Base-by-base conservation (phyloP, 257 asterid genomes). In the Scutellaria barbata region DNA sequence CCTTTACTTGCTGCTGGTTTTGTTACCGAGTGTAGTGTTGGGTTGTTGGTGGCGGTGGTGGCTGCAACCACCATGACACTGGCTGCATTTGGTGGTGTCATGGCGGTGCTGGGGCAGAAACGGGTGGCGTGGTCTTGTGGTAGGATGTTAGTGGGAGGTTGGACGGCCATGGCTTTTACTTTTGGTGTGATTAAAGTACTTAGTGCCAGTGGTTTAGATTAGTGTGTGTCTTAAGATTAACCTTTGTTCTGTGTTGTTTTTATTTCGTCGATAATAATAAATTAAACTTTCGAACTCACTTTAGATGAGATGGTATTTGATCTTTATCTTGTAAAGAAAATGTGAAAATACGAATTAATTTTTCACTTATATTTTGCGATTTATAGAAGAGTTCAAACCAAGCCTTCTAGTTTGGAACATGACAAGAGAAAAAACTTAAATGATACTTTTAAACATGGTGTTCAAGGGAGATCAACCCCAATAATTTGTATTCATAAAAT, bases 111-210 rank as follows among this genome's bases (percentile, higher is more conserved):
- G 4, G 90, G 96, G 4, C 68, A 72, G 46, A 78, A 83, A 47
- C 63, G 75, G 14, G 75, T 77, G 66, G 75, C 43, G 33, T 82
- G 63, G 82, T 75, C 87, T 11, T 82, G 87, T 42, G 82, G 40
- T 46, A 81, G 96, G 68, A 87, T 85, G 69, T 57, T 88, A 71
- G 51, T 84, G 7, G 95, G 93, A 55, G 95, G 95, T 0, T 86
- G 86, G 86, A 63, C 86, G 85, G 97, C 95, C n/a, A 86, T 90
- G 95, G 90, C 78, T 10, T 61, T 88, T 6, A 84, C 93, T 5
- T 81, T 76, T 75, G 90, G 89, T 8, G 77, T 85, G 13, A 80
- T 85, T 56, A 90, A 80, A 60, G 74, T 79, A 50, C 48, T 86
- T 42, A 56, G 67, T 56, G 40, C 84, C 6, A 68, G 60, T 54